These are phyloP conservation scores for Coniferiporia weirii DNA, from an alignment of 1,284 basidiomycete species.

Conservation along the genomic window DNA sequence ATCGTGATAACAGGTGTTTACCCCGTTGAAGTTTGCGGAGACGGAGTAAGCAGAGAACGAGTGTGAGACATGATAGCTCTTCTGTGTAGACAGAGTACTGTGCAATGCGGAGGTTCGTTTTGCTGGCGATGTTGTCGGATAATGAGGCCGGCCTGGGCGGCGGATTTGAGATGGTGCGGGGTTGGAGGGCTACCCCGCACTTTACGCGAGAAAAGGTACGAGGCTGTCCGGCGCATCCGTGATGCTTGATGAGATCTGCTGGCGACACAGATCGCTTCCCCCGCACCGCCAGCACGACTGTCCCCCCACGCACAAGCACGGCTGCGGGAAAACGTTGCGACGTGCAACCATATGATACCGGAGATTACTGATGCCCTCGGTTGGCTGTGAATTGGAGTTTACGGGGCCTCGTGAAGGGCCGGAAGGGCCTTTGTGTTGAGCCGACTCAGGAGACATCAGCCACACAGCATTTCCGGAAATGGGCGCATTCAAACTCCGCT, in stretches of 20 bases:
- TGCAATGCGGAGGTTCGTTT: neutral
- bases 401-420: neutral
- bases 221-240: neutral
- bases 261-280: slow-evolving; percentile 4
- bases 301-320: neutral
- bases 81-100: slow-evolving; percentile 3
- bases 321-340: neutral
- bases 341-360: neutral
- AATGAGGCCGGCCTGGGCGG: neutral
- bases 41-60: slow-evolving; percentile 33
- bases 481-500: slow-evolving; percentile 13
- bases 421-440: neutral
- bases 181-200: slow-evolving; percentile 12
- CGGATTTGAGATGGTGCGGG: neutral
- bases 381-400: no score
- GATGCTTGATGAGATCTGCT: slow-evolving; percentile 11
- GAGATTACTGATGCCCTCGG: neutral
- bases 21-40: slow-evolving; percentile 59
- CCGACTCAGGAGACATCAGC: neutral
- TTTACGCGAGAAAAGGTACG: slow-evolving; percentile 13
- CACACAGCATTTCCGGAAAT: slow-evolving; percentile 8
- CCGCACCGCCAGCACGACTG: neutral
- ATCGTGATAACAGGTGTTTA: slow-evolving; percentile 47
- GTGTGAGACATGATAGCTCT: slow-evolving; percentile 3
- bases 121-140: neutral